Evolutionary conservation across 2,329 filamentous ascomycete species (phyloP).

Genomic region (Calycina herbarum): DNA sequence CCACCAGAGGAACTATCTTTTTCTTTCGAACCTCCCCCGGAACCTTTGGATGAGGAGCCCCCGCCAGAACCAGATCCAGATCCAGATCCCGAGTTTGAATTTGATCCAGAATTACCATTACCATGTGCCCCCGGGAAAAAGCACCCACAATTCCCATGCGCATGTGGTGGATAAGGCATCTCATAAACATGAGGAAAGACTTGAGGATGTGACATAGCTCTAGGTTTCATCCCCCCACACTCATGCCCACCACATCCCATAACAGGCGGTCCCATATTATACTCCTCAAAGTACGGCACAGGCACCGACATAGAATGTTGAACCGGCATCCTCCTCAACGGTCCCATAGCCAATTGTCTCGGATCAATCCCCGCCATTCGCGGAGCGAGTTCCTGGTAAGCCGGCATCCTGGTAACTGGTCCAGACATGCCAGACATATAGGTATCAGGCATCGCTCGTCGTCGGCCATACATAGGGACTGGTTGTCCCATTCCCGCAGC

Average conservation of each 20-base stretch:
- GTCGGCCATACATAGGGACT: neutral
- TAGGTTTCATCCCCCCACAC: neutral
- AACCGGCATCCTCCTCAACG: neutral
- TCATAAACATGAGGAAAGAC: conserved; percentile 2
- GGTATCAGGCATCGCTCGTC: neutral
- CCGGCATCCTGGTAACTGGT: neutral
- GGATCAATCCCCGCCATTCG: neutral
- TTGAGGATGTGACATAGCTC: conserved; percentile 4
- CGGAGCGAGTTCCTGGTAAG: neutral
- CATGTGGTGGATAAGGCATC: neutral
- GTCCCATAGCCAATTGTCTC: neutral
- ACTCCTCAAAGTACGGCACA: neutral
- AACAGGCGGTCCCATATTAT: too few relatives aligned
- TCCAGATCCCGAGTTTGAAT: too few relatives aligned
- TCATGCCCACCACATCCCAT: neutral
- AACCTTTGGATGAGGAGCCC: conserved; percentile 4
- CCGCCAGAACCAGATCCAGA: neutral
- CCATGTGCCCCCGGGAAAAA: neutral
- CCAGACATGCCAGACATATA: neutral
- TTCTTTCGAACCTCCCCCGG: neutral
- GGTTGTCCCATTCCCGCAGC: neutral
- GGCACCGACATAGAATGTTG: neutral
- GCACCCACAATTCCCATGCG: neutral
- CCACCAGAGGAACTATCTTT: neutral
- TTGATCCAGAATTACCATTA: too few relatives aligned